A percentile compares a stretch with the other conserved stretches of the same genome.
Conservation (phyloP, 108 stramenopile genomes). For the Mediolabrus comicus region DNA sequence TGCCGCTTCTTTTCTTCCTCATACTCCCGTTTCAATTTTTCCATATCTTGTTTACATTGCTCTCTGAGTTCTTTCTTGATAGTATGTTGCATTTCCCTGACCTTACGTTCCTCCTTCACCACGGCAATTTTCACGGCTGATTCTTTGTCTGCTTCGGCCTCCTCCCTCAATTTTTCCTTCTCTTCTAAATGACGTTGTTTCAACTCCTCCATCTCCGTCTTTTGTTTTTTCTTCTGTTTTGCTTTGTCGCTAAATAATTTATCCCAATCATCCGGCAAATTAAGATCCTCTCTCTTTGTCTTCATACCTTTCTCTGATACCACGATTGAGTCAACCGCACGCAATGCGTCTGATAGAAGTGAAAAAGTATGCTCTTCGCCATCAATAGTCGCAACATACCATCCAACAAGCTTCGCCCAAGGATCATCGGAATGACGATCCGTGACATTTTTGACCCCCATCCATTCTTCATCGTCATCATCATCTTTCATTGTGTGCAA, state of each 20-base stretch:
- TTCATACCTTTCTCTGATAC: not conserved
- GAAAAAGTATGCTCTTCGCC: constrained; percentile 8
- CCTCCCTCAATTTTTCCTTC: not conserved
- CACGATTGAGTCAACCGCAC: constrained; percentile 3
- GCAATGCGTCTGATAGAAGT: constrained; percentile 1
- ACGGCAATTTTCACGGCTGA: not conserved
- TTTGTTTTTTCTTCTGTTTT: not conserved
- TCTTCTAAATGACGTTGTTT: not conserved
- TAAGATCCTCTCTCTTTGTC: constrained; percentile 5
- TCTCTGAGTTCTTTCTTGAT: not conserved
- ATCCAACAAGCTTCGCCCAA: constrained; percentile 23
- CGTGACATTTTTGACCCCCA: constrained; percentile 7
- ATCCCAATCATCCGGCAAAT: constrained; percentile 2
- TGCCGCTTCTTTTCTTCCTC: not conserved
- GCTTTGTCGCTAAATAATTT: not conserved
- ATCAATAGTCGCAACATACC: constrained; percentile 26
- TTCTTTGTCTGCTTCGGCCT: not conserved
- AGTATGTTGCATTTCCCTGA: not conserved
- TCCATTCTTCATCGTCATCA: not conserved
- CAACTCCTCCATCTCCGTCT: not conserved
- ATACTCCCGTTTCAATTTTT: not conserved
- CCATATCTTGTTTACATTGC: not conserved
- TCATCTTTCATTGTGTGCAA: not conserved
- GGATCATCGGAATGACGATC: constrained; percentile 5
- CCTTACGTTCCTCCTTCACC: not conserved